Conservation (phyloP, 164 flowering plant genomes). For the Vitis amurensis region DNA sequence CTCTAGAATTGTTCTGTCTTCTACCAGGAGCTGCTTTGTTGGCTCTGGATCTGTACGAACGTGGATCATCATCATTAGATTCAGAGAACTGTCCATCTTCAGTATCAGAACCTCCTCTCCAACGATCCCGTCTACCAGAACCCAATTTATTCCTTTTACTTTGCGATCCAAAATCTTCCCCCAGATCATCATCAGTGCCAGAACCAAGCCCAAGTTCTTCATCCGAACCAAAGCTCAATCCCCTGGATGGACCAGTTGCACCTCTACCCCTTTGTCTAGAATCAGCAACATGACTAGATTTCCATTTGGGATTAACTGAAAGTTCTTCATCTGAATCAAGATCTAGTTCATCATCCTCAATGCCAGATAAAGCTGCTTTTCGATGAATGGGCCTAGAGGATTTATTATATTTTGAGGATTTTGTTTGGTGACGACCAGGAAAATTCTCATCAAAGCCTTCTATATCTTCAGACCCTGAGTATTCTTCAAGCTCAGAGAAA, state of each 20-base stretch:
- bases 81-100: conserved; percentile 36
- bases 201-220: conserved; percentile 40
- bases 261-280: conserved; percentile 36
- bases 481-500: conserved; percentile 48
- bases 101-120: conserved; percentile 26
- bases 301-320: conserved; percentile 57
- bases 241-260: conserved; percentile 29
- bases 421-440: conserved; percentile 9
- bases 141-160: conserved; percentile 21
- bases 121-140: conserved; percentile 24
- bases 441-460: conserved; percentile 17
- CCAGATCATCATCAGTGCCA: conserved; percentile 33
- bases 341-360: conserved; percentile 40
- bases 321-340: conserved; percentile 63
- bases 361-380: conserved; percentile 32
- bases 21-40: conserved; percentile 23
- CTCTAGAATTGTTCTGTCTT: conserved; percentile 24
- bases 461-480: conserved; percentile 52
- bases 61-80: conserved; percentile 34
- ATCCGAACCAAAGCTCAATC: conserved; percentile 53
- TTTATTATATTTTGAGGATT: conserved; percentile 19
- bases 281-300: conserved; percentile 65
- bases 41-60: conserved; percentile 24
- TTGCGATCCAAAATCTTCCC: conserved; percentile 21
- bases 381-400: conserved; percentile 22